Percentiles rank a stretch among this genome's conserved stretches.
Evolutionary conservation across 805 yeast genomes (phyloP).

Genomic region (Cyberlindnera meyerae): DNA sequence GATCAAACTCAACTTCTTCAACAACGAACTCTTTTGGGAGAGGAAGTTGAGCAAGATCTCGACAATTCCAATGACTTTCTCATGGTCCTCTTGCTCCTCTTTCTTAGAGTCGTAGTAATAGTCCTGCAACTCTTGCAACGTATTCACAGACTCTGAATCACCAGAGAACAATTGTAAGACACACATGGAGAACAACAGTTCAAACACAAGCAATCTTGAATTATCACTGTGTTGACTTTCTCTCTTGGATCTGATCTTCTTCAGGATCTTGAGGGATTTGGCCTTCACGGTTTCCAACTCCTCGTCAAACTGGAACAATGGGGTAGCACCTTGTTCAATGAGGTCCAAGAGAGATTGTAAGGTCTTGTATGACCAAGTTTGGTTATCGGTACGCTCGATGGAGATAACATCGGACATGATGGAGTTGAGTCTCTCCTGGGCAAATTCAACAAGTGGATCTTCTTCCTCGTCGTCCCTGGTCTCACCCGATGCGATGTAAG

Average conservation of each 20-base stretch:
- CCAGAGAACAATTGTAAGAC: constrained; percentile 74
- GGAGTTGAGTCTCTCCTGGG: constrained; percentile 63
- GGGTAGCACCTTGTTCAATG: constrained; percentile 23
- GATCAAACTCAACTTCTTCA: constrained; percentile 51
- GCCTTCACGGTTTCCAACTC: constrained; percentile 45
- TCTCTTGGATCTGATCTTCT: constrained; percentile 35
- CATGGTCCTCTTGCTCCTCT: constrained; percentile 36
- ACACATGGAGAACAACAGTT: constrained; percentile 70
- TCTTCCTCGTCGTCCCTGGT: constrained; percentile 11
- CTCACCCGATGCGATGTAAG: constrained; percentile 27
- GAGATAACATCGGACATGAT: constrained; percentile 55
- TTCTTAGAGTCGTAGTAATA: constrained; percentile 47
- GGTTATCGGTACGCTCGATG: constrained; percentile 37
- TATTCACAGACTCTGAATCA: constrained; percentile 67
- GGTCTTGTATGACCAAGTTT: constrained; percentile 60
- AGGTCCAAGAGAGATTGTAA: constrained; percentile 33
- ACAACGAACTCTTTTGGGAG: constrained; percentile 51
- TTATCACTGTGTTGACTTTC: constrained; percentile 25
- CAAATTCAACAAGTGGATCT: constrained; percentile 35
- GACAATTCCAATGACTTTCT: constrained; percentile 46
- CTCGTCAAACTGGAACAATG: constrained; percentile 49
- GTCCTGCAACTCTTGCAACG: constrained; percentile 64
- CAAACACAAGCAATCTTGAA: constrained; percentile 57
- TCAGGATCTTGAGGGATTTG: constrained; percentile 46
- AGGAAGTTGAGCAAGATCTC: constrained; percentile 56